These are phyloP conservation scores for Myxozyma neglecta DNA, from an alignment of 805 yeast genomes.

Conservation along the genomic window DNA sequence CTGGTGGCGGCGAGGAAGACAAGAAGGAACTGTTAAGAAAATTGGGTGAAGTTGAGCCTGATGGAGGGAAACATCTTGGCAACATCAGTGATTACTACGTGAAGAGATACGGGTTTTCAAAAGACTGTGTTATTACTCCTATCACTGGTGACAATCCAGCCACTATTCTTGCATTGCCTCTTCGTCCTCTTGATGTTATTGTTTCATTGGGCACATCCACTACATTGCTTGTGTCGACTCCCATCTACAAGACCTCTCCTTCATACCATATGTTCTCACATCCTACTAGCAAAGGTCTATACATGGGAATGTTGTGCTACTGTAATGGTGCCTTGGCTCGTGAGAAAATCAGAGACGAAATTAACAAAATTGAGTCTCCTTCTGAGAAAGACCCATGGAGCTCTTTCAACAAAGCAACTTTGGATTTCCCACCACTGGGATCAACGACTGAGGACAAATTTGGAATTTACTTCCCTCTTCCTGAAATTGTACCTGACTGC, in stretches of 20 bases:
- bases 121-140: constrained; percentile 59
- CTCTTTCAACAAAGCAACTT: constrained; percentile 34
- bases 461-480: constrained; percentile 82
- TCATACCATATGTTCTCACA: constrained; percentile 84
- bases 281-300: constrained; percentile 72
- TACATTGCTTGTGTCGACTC: constrained; percentile 78
- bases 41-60: constrained; percentile 41
- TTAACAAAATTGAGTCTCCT: constrained; percentile 50
- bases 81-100: constrained; percentile 60
- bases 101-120: constrained; percentile 60
- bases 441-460: constrained; percentile 42
- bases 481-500: constrained; percentile 89
- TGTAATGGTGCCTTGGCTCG: constrained; percentile 89
- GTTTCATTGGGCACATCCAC: constrained; percentile 91
- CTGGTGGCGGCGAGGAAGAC: constrained; percentile 38
- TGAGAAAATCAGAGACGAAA: constrained; percentile 65
- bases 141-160: constrained; percentile 93
- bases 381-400: constrained; percentile 37
- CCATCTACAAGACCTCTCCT: constrained; percentile 71
- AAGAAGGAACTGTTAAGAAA: constrained; percentile 43
- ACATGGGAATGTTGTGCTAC: constrained; percentile 95
- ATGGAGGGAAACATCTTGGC: constrained; percentile 53
- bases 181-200: constrained; percentile 71
- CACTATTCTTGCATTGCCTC: constrained; percentile 78
- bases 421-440: constrained; percentile 21